These are phyloP conservation scores for Mixia osmundae DNA, from an alignment of 1,284 basidiomycete species.

Conservation along the genomic window DNA sequence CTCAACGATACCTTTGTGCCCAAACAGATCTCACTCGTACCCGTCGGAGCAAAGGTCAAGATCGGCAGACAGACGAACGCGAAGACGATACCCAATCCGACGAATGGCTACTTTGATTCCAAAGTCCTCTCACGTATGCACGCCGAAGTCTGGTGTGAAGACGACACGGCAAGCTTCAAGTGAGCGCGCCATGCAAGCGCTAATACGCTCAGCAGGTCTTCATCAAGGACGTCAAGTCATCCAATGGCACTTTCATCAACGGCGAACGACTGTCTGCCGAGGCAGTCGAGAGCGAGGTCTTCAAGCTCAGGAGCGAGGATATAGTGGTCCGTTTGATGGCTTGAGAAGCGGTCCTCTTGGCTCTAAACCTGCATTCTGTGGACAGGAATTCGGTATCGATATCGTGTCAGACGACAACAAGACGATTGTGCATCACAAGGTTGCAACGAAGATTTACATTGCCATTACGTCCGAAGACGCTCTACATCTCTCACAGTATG, in stretches of 20 bases:
- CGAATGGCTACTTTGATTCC: constrained; percentile 92
- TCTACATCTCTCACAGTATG: constrained; percentile 12
- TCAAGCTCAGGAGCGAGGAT: constrained; percentile 82
- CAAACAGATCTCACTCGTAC: constrained; percentile 71
- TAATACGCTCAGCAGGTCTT: constrained; percentile 38
- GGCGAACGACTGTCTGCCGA: constrained; percentile 74
- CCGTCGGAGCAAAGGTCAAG: constrained; percentile 47
- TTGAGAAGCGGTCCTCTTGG: constrained; percentile 24
- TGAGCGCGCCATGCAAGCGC: background rate
- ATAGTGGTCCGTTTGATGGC: too few relatives aligned
- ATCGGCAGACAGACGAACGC: constrained; percentile 96
- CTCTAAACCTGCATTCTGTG: constrained; percentile 28
- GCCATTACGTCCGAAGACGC: constrained; percentile 70
- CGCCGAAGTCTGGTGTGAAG: constrained; percentile 93
- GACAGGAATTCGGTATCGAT: constrained; percentile 99
- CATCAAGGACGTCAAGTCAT: constrained; percentile 96
- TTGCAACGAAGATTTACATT: constrained; percentile 76
- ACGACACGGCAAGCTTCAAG: constrained; percentile 39
- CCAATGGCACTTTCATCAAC: constrained; percentile 97
- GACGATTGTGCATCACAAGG: constrained; percentile 94
- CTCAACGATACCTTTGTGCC: constrained; percentile 89
- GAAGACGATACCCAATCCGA: constrained; percentile 80
- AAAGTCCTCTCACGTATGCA: constrained; percentile 90
- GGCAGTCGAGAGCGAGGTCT: constrained; percentile 76
- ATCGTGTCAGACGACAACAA: constrained; percentile 97